Conservation (phyloP, 2,329 filamentous ascomycete genomes). For the Aspergillus fumigatiaffinis region DNA sequence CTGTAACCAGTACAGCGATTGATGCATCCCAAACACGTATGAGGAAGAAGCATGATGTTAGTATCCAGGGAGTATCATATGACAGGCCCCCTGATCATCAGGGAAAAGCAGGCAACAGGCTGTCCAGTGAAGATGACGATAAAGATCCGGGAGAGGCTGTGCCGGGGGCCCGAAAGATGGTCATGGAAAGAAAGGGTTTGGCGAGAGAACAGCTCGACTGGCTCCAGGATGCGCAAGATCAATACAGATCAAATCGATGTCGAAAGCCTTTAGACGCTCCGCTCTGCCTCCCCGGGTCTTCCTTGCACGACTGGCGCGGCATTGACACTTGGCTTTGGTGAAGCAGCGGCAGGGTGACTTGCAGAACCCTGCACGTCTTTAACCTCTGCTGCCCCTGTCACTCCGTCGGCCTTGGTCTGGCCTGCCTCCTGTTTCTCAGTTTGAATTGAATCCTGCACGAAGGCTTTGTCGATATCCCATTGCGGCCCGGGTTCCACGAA, state of each 20-base stretch:
- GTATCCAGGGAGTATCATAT: neutral
- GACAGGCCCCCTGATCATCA: neutral
- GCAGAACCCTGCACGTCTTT: constrained; percentile 16
- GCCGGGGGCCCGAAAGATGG: neutral
- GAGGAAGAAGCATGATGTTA: neutral
- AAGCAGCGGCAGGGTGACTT: constrained; percentile 20
- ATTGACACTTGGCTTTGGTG: constrained; percentile 7
- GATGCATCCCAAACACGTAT: neutral
- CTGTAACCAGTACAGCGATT: constrained; percentile 19
- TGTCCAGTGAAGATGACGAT: neutral
- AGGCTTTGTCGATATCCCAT: constrained; percentile 86
- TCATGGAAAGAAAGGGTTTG: neutral
- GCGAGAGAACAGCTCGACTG: neutral
- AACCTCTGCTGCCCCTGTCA: neutral
- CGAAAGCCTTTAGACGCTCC: neutral
- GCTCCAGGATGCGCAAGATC: neutral
- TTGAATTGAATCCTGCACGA: constrained; percentile 65
- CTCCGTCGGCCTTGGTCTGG: neutral
- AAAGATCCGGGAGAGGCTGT: neutral
- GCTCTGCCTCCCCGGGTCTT: too few species aligned
- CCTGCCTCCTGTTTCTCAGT: constrained; percentile 48
- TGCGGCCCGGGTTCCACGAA: constrained; percentile 74
- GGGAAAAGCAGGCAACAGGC: neutral
- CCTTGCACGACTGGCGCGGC: neutral
- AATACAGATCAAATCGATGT: neutral